Evolutionary conservation across 2,329 filamentous ascomycete genomes (phyloP).

Genomic region (Gremmenia infestans): DNA sequence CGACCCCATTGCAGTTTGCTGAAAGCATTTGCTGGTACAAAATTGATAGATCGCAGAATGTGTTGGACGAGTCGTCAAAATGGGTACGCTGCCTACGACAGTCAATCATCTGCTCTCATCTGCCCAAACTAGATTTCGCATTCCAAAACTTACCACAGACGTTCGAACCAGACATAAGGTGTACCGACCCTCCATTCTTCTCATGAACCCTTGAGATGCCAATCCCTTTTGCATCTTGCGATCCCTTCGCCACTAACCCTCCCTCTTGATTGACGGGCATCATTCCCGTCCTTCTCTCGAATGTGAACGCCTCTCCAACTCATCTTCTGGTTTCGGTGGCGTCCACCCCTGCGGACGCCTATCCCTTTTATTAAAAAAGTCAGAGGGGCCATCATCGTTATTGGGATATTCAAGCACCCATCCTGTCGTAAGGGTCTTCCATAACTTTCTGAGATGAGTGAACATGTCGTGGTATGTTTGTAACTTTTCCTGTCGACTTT

Average conservation of each 20-base stretch:
- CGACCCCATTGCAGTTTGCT: too few species aligned
- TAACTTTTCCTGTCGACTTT: neutral
- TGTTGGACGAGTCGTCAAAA: too few species aligned
- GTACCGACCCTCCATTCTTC: too few species aligned
- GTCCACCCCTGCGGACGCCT: conserved; percentile 1
- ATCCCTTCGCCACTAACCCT: neutral
- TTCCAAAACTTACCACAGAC: too few species aligned
- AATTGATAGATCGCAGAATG: too few species aligned
- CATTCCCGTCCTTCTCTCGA: neutral
- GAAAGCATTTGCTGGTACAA: too few species aligned
- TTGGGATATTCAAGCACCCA: conserved; percentile 24
- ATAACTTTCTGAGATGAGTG: conserved; percentile 12
- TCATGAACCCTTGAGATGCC: neutral
- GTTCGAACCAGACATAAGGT: too few species aligned
- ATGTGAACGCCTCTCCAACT: neutral
- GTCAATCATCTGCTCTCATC: too few species aligned
- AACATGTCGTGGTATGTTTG: neutral
- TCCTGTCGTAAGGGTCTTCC: conserved; percentile 18
- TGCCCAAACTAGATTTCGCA: too few species aligned
- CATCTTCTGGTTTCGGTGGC: neutral
- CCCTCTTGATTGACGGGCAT: neutral
- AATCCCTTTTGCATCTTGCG: neutral
- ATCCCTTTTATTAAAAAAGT: conserved; percentile 22
- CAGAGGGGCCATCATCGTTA: conserved; percentile 11
- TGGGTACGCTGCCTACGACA: too few species aligned